Conservation (phyloP, 1,284 basidiomycete species). For the Trametes versicolor region DNA sequence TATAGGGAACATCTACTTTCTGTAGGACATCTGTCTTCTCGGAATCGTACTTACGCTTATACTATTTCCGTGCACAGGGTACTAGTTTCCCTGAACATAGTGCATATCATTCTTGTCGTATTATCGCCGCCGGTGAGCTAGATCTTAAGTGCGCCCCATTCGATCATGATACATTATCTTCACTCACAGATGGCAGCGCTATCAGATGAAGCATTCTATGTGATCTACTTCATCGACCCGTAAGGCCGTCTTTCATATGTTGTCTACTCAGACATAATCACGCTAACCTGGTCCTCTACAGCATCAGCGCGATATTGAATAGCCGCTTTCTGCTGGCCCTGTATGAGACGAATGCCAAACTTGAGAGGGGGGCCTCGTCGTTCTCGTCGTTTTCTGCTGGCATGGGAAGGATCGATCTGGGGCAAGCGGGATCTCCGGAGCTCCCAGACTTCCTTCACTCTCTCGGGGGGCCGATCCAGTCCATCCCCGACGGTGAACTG, state of each 20-base stretch:
- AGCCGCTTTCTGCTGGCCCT: conserved; percentile 8
- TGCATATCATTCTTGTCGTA: background rate
- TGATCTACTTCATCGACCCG: background rate
- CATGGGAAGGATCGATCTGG: background rate
- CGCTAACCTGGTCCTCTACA: background rate
- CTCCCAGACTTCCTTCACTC: background rate
- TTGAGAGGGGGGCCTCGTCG: background rate
- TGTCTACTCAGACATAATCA: background rate
- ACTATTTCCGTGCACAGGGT: background rate
- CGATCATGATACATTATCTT: background rate
- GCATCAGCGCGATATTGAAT: background rate
- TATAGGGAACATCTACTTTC: background rate
- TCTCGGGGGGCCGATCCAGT: background rate
- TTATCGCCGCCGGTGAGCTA: background rate
- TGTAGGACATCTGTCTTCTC: background rate
- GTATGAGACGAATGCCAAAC: background rate
- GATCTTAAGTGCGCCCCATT: background rate
- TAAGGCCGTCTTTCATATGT: background rate
- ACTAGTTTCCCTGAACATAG: background rate
- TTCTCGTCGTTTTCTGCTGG: background rate
- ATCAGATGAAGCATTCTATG: background rate
- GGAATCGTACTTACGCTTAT: background rate
- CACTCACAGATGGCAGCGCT: background rate
- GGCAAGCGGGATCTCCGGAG: background rate
- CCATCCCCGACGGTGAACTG: background rate